Evolutionary conservation across 305 asterid genomes (phyloP).

Genomic region (Solanum aculeatissimum): DNA sequence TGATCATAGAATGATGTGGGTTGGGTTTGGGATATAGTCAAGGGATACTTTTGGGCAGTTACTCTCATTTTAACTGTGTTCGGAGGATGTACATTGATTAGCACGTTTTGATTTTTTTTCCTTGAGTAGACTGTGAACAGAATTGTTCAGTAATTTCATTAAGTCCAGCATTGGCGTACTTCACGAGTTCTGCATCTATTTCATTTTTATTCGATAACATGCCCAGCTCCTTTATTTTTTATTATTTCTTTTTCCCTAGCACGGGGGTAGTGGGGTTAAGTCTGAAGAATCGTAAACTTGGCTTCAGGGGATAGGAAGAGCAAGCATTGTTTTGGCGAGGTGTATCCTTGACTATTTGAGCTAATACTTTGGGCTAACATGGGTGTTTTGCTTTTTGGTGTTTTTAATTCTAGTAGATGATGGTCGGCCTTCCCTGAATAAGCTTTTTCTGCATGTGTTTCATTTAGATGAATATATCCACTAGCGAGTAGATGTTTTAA

Average conservation of each 20-base stretch:
- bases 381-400: background rate
- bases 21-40: background rate
- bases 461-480: background rate
- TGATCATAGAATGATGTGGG: background rate
- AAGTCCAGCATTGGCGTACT: background rate
- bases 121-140: background rate
- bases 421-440: background rate
- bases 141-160: background rate
- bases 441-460: background rate
- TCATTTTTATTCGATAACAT: background rate
- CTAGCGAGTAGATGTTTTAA: background rate
- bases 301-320: background rate
- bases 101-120: background rate
- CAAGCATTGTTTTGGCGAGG: background rate
- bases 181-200: background rate
- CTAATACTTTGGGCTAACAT: background rate
- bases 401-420: background rate
- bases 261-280: background rate
- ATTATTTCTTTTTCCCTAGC: background rate
- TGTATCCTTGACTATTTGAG: background rate
- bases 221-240: background rate
- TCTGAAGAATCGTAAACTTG: background rate
- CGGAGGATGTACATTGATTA: background rate
- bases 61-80: background rate
- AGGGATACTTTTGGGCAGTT: background rate